phyloP scores from a whole-genome alignment of 2,329 filamentous ascomycete species.

The Aspergillus costaricaensis region DNA sequence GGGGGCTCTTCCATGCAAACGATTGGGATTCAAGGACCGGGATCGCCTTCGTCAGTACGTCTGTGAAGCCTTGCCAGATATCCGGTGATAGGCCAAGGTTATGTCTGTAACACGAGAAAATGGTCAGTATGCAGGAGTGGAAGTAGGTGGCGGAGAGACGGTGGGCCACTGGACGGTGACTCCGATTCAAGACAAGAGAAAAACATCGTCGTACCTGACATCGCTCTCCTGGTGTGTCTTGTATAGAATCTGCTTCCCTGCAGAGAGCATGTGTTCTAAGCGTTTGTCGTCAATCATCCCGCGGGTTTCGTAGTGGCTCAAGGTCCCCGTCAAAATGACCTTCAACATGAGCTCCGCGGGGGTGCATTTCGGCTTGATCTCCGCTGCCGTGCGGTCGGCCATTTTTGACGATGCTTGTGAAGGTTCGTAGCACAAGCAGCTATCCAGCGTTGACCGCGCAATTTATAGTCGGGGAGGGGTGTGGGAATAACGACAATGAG shows the following conservation, averaged over 20 bases:
- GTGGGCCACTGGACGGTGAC: background rate
- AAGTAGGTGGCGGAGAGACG: background rate
- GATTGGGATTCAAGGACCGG: constrained; percentile 63
- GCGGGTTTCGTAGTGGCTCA: constrained; percentile 62
- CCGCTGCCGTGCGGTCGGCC: constrained; percentile 32
- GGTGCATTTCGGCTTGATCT: constrained; percentile 42
- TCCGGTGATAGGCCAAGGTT: constrained; percentile 58
- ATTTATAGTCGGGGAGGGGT: constrained; percentile 1
- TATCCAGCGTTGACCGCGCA: background rate
- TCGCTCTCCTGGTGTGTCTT: constrained; percentile 59
- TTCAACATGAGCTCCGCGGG: constrained; percentile 52
- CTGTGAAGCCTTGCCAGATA: constrained; percentile 62
- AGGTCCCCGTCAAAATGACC: constrained; percentile 49
- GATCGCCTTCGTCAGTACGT: constrained; percentile 60
- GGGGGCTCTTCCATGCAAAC: constrained; percentile 61
- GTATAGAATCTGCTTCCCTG: constrained; percentile 62
- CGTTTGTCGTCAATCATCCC: constrained; percentile 62
- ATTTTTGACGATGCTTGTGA: constrained; percentile 28
- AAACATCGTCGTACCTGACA: constrained; percentile 44
- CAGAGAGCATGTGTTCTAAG: constrained; percentile 59
- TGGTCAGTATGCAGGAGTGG: constrained; percentile 5
- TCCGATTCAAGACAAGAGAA: background rate
- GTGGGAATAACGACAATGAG: constrained; percentile 4
- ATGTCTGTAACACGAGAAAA: constrained; percentile 43
- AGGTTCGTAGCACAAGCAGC: background rate